A percentile compares a stretch with the other conserved stretches of the same genome.
phyloP scores from a whole-genome alignment of 805 yeast species.

The Lachancea fermentati region DNA sequence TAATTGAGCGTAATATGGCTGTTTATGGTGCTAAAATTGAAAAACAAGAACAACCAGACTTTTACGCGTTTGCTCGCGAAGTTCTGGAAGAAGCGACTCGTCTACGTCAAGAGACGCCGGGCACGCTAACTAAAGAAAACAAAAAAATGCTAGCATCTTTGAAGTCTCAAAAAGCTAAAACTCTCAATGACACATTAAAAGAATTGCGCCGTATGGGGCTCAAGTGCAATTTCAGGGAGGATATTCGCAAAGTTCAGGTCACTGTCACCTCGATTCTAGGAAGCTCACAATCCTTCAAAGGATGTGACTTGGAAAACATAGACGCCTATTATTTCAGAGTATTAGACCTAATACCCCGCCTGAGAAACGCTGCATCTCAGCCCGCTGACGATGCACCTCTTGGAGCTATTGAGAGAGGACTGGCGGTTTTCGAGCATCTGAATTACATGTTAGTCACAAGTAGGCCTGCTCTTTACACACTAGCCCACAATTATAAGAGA shows the following conservation, averaged over 20 bases:
- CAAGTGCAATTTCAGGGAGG: constrained; percentile 57
- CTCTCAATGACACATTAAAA: constrained; percentile 70
- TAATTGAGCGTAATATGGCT: constrained; percentile 53
- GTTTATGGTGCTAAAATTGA: constrained; percentile 36
- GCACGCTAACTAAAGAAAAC: constrained; percentile 58
- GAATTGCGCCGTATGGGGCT: constrained; percentile 76
- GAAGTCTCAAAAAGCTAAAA: constrained; percentile 73
- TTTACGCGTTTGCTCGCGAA: constrained; percentile 51
- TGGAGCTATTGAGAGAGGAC: constrained; percentile 65
- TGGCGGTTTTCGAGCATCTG: constrained; percentile 71
- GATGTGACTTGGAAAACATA: constrained; percentile 39
- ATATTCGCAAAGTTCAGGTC: constrained; percentile 55
- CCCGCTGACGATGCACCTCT: constrained; percentile 68
- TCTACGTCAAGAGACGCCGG: constrained; percentile 75
- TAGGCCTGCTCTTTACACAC: constrained; percentile 41
- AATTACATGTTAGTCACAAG: constrained; percentile 50
- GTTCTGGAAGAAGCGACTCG: constrained; percentile 52
- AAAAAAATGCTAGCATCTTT: constrained; percentile 66
- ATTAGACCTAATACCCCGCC: constrained; percentile 73
- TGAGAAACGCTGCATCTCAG: constrained; percentile 57
- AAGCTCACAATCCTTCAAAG: constrained; percentile 42
- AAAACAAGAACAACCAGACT: constrained; percentile 39
- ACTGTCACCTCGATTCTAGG: constrained; percentile 61
- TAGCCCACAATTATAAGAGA: constrained; percentile 18
- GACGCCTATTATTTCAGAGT: constrained; percentile 56